Percentiles rank a stretch among this genome's conserved stretches.
phyloP scores from a whole-genome alignment of 805 yeast genomes.

The Candida sakaeoensis region DNA sequence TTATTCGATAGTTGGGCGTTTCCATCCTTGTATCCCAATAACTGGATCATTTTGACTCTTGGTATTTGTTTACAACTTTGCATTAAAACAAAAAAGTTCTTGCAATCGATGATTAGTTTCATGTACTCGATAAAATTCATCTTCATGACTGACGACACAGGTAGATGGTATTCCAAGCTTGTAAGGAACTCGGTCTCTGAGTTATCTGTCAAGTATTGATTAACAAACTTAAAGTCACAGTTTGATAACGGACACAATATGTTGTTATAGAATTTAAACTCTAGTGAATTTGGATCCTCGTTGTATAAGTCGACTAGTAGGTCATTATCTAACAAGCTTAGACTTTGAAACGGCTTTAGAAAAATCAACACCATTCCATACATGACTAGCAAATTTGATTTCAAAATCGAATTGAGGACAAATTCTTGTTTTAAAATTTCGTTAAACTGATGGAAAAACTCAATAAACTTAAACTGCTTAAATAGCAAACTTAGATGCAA shows the following conservation, averaged over 20 bases:
- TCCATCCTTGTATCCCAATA: conserved; percentile 22
- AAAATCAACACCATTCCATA: conserved; percentile 23
- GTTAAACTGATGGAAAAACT: conserved; percentile 22
- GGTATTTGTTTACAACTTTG: conserved; percentile 23
- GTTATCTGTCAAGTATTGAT: conserved; percentile 7
- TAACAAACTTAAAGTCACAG: conserved; percentile 18
- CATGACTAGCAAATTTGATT: conserved; percentile 21
- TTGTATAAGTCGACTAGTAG: conserved; percentile 18
- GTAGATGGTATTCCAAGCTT: conserved; percentile 19
- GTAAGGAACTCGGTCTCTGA: conserved; percentile 12
- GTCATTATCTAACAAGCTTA: conserved; percentile 20
- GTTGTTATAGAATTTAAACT: conserved; percentile 15
- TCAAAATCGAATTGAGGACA: conserved; percentile 8
- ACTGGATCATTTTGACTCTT: conserved; percentile 18
- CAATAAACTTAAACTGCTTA: conserved; percentile 22
- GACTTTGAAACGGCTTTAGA: conserved; percentile 26
- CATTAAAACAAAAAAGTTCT: conserved; percentile 27
- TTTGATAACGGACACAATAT: conserved; percentile 20
- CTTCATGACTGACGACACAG: conserved; percentile 9
- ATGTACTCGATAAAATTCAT: conserved; percentile 20
- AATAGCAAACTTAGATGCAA: conserved; percentile 21
- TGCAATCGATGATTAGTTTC: conserved; percentile 25
- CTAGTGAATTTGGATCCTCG: conserved; percentile 13
- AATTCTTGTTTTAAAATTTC: neutral
- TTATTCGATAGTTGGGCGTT: conserved; percentile 13